Base-by-base conservation (phyloP, 192 early-diverging fungal genomes). In the Gamsiella multidivaricata region DNA sequence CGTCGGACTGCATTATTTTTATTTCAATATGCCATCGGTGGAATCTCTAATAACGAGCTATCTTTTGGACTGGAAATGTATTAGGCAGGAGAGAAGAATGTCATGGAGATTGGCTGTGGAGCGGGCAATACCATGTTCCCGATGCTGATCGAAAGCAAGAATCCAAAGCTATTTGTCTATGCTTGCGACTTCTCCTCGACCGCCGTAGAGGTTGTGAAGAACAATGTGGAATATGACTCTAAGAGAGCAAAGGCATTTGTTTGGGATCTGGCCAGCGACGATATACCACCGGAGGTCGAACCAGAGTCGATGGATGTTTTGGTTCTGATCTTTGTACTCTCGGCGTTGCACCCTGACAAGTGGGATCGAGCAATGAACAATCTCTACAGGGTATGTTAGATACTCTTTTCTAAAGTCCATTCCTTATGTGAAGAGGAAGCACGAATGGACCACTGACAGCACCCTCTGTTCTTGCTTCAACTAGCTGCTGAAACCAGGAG, bases 61-160 rank as follows among this genome's bases (percentile, higher is more conserved):
- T 42, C n/a, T n/a, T n/a, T n/a, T n/a, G n/a, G n/a, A n/a, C n/a
- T n/a, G n/a, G n/a, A n/a, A n/a, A n/a, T 54, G 3, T 25, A 12
- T 34, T 72, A 87, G 83, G 85, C 82, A 18, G 87, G 87, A 39
- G 69, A 71, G 25, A 84, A 89, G 65, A 81, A 60, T 12, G 87
- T 99, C 9, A 89, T 95, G 63, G 98, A 99, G 72, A 91, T 98
- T 36, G 98, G 98, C 46, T 99, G 98, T 81, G 98, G 98, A 3
- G 96, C 96, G 2, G 97, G 97, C 51, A 97, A 95, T 80, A 96
- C 95, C 58, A 89, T 97, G 64, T 99, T 95, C 81, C 98, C 98
- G 2, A 70, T 99, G 9, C 69, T 99, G 34, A 86, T 89, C 51
- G 89, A 93, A 82, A 88, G 70, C 63, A 53, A 86, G 36, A 93